These are phyloP conservation scores for Russula dissimulans DNA, from an alignment of 768 basidiomycete species.

Conservation along the genomic window DNA sequence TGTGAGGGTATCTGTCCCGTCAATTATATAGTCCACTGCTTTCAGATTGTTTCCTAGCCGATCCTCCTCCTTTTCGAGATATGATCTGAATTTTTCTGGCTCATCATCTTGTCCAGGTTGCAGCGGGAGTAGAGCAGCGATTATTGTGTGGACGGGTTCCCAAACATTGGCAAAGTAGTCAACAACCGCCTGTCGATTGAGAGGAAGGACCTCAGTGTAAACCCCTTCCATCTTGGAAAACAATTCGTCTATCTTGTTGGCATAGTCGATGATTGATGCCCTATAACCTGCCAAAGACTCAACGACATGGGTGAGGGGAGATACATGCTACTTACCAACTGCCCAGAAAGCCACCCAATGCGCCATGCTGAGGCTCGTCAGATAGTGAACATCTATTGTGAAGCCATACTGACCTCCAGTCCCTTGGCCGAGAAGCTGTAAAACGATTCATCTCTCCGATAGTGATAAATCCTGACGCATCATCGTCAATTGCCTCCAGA, in stretches of 20 bases:
- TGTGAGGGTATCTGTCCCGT: constrained; percentile 24
- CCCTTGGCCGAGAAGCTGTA: constrained; percentile 13
- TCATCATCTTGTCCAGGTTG: not conserved
- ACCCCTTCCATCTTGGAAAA: constrained; percentile 15
- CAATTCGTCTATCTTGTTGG: constrained; percentile 7
- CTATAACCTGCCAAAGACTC: constrained; percentile 1
- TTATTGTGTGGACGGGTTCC: not conserved
- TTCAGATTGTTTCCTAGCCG: constrained; percentile 22
- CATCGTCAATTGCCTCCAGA: constrained; percentile 29
- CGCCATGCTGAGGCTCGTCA: constrained; percentile 17
- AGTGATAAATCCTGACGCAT: constrained; percentile 28
- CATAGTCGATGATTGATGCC: constrained; percentile 14
- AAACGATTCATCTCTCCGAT: constrained; percentile 10
- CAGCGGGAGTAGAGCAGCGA: not conserved
- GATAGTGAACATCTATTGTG: not conserved
- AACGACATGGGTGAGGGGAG: not conserved
- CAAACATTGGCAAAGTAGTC: not conserved
- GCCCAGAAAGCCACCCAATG: constrained; percentile 30
- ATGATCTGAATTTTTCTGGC: constrained; percentile 18
- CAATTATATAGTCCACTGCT: constrained; percentile 24
- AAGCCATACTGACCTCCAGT: constrained; percentile 23
- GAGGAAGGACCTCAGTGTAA: not conserved
- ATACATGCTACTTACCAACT: not conserved
- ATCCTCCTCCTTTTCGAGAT: constrained; percentile 22
- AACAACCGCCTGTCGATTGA: not conserved